Conservation (phyloP, 768 basidiomycete genomes). For the Boletus eberwhitei region DNA sequence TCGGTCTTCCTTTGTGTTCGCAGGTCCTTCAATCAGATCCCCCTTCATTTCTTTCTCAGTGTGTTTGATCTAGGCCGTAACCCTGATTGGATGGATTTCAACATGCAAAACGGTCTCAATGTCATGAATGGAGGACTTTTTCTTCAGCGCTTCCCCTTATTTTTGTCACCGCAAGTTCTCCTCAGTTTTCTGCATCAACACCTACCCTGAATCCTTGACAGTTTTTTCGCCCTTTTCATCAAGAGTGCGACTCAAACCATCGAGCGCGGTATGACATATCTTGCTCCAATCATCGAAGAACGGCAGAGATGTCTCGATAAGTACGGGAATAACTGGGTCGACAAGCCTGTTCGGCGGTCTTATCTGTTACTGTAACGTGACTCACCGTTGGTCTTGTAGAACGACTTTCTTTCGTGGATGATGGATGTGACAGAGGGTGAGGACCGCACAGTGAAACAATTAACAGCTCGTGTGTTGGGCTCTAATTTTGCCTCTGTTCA, state of each 20-base stretch:
- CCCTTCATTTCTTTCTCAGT: not conserved
- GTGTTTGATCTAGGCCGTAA: slow-evolving; percentile 34
- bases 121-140: not conserved
- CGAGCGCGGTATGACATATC: slow-evolving; percentile 7
- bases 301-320: slow-evolving; percentile 22
- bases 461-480: slow-evolving; percentile 20
- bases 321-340: slow-evolving; percentile 25
- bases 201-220: not conserved
- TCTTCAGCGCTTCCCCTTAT: not conserved
- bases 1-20: slow-evolving; percentile 46
- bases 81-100: slow-evolving; percentile 33
- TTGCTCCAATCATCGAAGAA: slow-evolving; percentile 32
- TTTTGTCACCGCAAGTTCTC: not conserved
- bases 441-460: slow-evolving; percentile 17
- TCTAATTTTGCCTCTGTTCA: slow-evolving; percentile 20
- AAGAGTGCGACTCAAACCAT: not conserved
- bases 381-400: slow-evolving; percentile 8
- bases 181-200: not conserved
- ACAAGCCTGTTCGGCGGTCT: slow-evolving; percentile 31
- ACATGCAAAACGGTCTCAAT: slow-evolving; percentile 9
- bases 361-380: not conserved
- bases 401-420: slow-evolving; percentile 33
- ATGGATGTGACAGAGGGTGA: slow-evolving; percentile 26
- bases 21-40: not conserved
- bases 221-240: not conserved